Base-by-base conservation (phyloP, 164 flowering plant genomes). In the Sedum album region DNA sequence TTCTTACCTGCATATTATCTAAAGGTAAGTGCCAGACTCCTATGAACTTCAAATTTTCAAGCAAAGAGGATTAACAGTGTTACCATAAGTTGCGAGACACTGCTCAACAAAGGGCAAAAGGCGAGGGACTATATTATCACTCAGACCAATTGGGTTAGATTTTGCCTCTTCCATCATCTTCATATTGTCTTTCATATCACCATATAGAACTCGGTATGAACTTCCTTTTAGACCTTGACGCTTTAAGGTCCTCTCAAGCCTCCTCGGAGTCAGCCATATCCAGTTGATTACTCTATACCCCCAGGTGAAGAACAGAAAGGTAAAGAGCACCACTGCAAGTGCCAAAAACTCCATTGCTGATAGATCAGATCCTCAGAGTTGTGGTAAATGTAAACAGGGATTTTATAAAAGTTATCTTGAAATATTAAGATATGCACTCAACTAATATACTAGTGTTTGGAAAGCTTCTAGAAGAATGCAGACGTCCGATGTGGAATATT, bases 1-100 rank as follows among this genome's bases (percentile, higher is more conserved):
- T 74, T 75, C 28, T 80, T 74, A 31, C 85, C 85, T 83, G 79
- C 72, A 75, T 1, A 21, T n/a, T n/a, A n/a, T n/a, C n/a, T 57
- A 60, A 60, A 14, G 10, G 33, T 6, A 60, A 60, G 11, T n/a
- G n/a, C n/a, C 18, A 20, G 31, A 23, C 31, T 23, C 31, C 35
- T 60, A 7, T 13, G 64, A 26, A 60, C 31, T 23, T 8, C 21
- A 6, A 23, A 28, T 20, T 60, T 23, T 7, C 1, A 15, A 23
- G 21, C 64, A 60, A 26, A n/a, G 26, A 60, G 18, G 63, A 6
- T 60, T 4, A 21, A 21, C 28, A 60, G 18, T 23, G 41, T 0
- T 38, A 57, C 62, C 62, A 57, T 57, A 57, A n/a, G 23, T 21
- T 20, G 11, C 10, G 21, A 57, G 28, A 20, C 6, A 57, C 4